Evolutionary conservation across 2,329 filamentous ascomycete species (phyloP).

Genomic region (Colletotrichum salicis): DNA sequence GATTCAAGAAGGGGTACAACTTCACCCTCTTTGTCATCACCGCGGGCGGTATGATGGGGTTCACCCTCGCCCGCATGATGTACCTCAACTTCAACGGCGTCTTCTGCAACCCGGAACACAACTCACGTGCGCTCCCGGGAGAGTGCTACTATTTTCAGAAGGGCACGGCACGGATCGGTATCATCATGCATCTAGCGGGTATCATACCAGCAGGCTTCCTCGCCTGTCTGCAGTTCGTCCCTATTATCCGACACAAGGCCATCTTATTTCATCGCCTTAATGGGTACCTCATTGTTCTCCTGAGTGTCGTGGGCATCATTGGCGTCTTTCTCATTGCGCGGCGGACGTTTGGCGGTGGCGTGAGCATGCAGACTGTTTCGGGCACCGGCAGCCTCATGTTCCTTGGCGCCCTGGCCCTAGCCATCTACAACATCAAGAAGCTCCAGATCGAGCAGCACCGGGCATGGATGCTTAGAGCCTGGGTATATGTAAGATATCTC

Average conservation of each 20-base stretch:
- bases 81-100: constrained; percentile 57
- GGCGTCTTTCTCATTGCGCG: constrained; percentile 65
- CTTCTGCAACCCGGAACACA: constrained; percentile 44
- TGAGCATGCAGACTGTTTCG: constrained; percentile 59
- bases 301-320: constrained; percentile 57
- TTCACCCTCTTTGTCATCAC: constrained; percentile 65
- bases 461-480: constrained; percentile 71
- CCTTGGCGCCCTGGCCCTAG: constrained; percentile 54
- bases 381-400: constrained; percentile 58
- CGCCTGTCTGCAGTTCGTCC: constrained; percentile 60
- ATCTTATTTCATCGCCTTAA: constrained; percentile 68
- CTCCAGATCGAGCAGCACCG: constrained; percentile 72
- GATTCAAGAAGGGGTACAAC: constrained; percentile 68
- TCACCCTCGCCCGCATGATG: constrained; percentile 58
- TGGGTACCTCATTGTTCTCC: constrained; percentile 64
- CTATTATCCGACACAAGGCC: constrained; percentile 56
- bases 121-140: constrained; percentile 42
- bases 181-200: constrained; percentile 56
- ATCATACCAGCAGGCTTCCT: constrained; percentile 59
- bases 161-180: constrained; percentile 47
- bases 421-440: constrained; percentile 66
- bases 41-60: constrained; percentile 56
- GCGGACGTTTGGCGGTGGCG: constrained; percentile 63
- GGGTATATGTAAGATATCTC: constrained; percentile 54
- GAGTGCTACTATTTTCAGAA: constrained; percentile 51